phyloP scores from a whole-genome alignment of 495 filamentous ascomycete genomes.

The Aspergillus incahuasiensis region DNA sequence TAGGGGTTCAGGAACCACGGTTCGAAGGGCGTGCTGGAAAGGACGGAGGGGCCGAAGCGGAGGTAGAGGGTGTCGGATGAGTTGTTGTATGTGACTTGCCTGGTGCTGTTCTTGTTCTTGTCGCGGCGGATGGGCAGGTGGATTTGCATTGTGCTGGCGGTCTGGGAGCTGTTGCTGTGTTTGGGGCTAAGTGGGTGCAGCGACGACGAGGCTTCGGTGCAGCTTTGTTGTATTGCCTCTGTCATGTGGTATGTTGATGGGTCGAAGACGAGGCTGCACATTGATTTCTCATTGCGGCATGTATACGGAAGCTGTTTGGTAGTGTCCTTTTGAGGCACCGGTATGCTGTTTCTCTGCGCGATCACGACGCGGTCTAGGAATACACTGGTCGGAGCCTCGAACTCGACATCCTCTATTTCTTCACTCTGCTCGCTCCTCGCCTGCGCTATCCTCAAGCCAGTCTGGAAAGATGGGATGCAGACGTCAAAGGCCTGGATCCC shows the following conservation, averaged over 20 bases:
- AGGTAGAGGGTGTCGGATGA: neutral
- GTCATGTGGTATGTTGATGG: neutral
- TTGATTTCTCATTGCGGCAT: neutral
- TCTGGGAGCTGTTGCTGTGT: neutral
- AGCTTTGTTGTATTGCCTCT: neutral
- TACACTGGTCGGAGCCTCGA: neutral
- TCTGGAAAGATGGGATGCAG: neutral
- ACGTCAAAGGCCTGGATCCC: neutral
- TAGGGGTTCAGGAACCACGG: neutral
- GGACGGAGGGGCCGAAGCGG: neutral
- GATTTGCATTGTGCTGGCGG: neutral
- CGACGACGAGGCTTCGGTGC: neutral
- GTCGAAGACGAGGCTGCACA: neutral
- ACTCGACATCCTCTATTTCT: neutral
- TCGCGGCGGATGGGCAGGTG: neutral
- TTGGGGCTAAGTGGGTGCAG: neutral
- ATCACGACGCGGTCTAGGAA: neutral
- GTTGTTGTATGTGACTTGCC: neutral
- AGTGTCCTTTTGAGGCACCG: neutral
- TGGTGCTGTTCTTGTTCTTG: no score
- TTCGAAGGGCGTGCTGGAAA: neutral
- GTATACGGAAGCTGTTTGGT: neutral
- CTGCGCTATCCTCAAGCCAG: neutral
- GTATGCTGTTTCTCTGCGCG: neutral
- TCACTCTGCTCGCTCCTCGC: neutral